Evolutionary conservation across 2,329 filamentous ascomycete genomes (phyloP).

Genomic region (Apiospora marii): DNA sequence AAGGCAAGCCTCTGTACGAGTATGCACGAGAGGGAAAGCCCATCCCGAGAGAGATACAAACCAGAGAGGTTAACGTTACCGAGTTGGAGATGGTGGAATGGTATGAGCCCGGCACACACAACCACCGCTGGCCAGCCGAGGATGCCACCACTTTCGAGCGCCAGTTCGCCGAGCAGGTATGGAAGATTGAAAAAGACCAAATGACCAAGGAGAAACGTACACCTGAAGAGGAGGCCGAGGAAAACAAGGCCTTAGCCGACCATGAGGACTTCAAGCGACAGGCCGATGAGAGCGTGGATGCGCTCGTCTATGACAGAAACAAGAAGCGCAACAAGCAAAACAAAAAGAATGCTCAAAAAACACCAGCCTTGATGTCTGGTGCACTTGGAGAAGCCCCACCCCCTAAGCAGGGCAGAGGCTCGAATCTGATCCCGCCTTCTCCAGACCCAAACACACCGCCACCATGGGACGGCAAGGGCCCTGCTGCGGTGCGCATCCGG

Average conservation of each 20-base stretch:
- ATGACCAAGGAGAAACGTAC: slow-evolving; percentile 57
- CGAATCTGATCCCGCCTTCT: slow-evolving; percentile 61
- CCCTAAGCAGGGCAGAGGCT: slow-evolving; percentile 53
- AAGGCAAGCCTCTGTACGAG: slow-evolving; percentile 95
- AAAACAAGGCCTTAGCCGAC: slow-evolving; percentile 61
- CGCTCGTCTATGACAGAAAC: slow-evolving; percentile 59
- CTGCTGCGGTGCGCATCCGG: slow-evolving; percentile 81
- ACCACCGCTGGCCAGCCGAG: slow-evolving; percentile 79
- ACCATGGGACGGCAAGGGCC: slow-evolving; percentile 67
- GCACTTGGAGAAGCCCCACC: slow-evolving; percentile 61
- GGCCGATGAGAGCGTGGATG: slow-evolving; percentile 65
- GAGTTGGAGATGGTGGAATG: slow-evolving; percentile 86
- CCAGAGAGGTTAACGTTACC: slow-evolving; percentile 78
- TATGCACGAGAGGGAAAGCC: slow-evolving; percentile 91
- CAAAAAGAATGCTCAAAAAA: slow-evolving; percentile 37
- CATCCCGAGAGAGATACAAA: slow-evolving; percentile 84
- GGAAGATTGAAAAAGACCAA: slow-evolving; percentile 67
- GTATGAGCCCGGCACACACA: slow-evolving; percentile 81
- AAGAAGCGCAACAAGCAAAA: slow-evolving; percentile 41
- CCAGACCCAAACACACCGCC: slow-evolving; percentile 57
- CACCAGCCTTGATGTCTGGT: slow-evolving; percentile 63
- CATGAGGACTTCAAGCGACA: slow-evolving; percentile 66
- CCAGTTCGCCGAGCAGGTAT: slow-evolving; percentile 76
- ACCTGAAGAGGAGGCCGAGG: slow-evolving; percentile 62
- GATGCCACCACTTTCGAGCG: slow-evolving; percentile 81